Percentiles rank a stretch among this genome's conserved stretches.
phyloP scores from a whole-genome alignment of 2,329 filamentous ascomycete genomes.

The Colletotrichum shisoi region DNA sequence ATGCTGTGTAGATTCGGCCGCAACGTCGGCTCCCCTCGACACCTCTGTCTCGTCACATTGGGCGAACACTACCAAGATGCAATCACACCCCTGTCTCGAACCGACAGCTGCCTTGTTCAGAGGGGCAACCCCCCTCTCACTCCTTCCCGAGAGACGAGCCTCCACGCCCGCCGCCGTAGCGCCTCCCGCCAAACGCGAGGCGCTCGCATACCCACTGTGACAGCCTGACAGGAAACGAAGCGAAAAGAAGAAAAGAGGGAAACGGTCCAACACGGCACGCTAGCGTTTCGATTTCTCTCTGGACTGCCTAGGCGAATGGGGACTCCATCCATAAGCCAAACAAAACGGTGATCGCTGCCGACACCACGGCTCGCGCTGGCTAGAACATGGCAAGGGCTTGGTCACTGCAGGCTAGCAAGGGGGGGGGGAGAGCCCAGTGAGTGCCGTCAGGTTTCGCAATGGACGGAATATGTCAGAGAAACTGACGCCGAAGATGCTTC shows the following conservation, averaged over 20 bases:
- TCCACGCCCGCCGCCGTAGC: constrained; percentile 1
- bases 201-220: constrained; percentile 12
- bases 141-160: neutral
- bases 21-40: constrained; percentile 17
- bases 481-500: constrained; percentile 4
- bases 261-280: neutral
- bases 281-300: constrained; percentile 25
- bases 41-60: constrained; percentile 8
- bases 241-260: neutral
- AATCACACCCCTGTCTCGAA: constrained; percentile 20
- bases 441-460: constrained; percentile 5
- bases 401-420: constrained; percentile 2
- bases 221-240: constrained; percentile 18
- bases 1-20: constrained; percentile 5
- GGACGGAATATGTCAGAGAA: constrained; percentile 23
- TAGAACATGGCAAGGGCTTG: constrained; percentile 20
- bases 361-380: neutral
- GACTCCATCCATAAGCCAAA: constrained; percentile 2
- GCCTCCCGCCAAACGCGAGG: constrained; percentile 12
- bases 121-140: neutral
- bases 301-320: neutral
- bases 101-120: constrained; percentile 19
- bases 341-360: constrained; percentile 11
- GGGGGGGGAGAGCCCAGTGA: neutral
- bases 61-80: neutral